These are phyloP conservation scores for Phytophthora litchii DNA, from an alignment of 352 stramenopile genomes.

Conservation along the genomic window DNA sequence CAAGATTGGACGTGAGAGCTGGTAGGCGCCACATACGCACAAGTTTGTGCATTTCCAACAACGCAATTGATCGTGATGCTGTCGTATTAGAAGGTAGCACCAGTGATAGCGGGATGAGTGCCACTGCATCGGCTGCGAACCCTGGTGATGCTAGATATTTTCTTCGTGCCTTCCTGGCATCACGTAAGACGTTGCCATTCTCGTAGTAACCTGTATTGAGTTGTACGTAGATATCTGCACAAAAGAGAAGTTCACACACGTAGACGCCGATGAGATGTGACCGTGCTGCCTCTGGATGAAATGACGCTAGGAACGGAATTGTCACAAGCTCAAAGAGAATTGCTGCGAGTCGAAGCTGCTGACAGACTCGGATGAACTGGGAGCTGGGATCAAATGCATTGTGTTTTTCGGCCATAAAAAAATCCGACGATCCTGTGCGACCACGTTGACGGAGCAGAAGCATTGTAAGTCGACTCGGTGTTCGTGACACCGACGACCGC, in stretches of 20 bases:
- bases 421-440: slow-evolving; percentile 53
- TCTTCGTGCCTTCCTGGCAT: slow-evolving; percentile 54
- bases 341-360: slow-evolving; percentile 53
- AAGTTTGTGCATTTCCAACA: slow-evolving; percentile 66
- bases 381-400: slow-evolving; percentile 72
- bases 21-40: slow-evolving; percentile 55
- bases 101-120: slow-evolving; percentile 56
- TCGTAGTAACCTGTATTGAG: slow-evolving; percentile 81
- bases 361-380: slow-evolving; percentile 52
- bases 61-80: slow-evolving; percentile 19
- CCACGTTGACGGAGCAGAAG: slow-evolving; percentile 38
- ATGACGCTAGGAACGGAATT: slow-evolving; percentile 54
- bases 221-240: slow-evolving; percentile 69
- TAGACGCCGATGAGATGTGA: slow-evolving; percentile 50
- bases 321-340: slow-evolving; percentile 61
- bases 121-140: slow-evolving; percentile 58
- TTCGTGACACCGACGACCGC: slow-evolving; percentile 28
- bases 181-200: slow-evolving; percentile 67
- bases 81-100: slow-evolving; percentile 23
- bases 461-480: slow-evolving; percentile 16
- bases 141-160: slow-evolving; percentile 66
- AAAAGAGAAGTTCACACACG: slow-evolving; percentile 64
- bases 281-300: slow-evolving; percentile 24
- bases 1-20: slow-evolving; percentile 57
- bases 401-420: slow-evolving; percentile 51